phyloP scores from a whole-genome alignment of 257 asterid species.

The Linaria vulgaris region DNA sequence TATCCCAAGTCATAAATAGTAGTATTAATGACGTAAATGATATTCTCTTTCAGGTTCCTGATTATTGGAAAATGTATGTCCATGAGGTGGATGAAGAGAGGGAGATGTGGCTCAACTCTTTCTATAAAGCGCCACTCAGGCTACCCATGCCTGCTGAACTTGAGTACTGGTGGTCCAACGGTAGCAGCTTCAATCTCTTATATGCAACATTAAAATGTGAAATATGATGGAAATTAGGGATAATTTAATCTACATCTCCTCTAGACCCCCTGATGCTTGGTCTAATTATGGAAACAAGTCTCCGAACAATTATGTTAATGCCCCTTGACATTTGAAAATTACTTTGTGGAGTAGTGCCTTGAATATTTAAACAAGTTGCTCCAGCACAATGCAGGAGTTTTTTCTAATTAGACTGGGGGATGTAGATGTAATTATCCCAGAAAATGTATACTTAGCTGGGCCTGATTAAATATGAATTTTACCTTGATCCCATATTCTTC shows the following conservation, averaged over 20 bases:
- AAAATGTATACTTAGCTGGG: not conserved
- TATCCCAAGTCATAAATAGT: not conserved
- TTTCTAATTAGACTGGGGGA: too few relatives aligned
- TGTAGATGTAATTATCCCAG: not conserved
- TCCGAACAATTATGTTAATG: not conserved
- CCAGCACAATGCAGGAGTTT: too few relatives aligned
- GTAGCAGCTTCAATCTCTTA: constrained; percentile 25
- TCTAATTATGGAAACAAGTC: not conserved
- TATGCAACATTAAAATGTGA: too few relatives aligned
- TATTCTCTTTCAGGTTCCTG: constrained; percentile 74
- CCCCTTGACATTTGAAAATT: not conserved
- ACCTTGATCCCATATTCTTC: constrained; percentile 2
- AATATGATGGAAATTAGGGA: not conserved
- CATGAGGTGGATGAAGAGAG: constrained; percentile 91
- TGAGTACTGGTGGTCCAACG: constrained; percentile 87
- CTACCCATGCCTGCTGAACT: constrained; percentile 99
- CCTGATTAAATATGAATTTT: too few relatives aligned
- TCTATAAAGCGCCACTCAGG: constrained; percentile 86
- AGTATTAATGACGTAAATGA: constrained; percentile 15
- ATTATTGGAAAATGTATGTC: constrained; percentile 84
- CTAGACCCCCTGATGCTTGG: not conserved
- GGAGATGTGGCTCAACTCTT: constrained; percentile 95
- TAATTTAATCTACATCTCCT: not conserved
- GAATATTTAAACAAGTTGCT: too few relatives aligned
- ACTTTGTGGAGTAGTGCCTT: too few relatives aligned